Evolutionary conservation across 345 rosid genomes (phyloP), one percentile per base, ranked within the genome.

Genomic region (Populus tremula): DNA sequence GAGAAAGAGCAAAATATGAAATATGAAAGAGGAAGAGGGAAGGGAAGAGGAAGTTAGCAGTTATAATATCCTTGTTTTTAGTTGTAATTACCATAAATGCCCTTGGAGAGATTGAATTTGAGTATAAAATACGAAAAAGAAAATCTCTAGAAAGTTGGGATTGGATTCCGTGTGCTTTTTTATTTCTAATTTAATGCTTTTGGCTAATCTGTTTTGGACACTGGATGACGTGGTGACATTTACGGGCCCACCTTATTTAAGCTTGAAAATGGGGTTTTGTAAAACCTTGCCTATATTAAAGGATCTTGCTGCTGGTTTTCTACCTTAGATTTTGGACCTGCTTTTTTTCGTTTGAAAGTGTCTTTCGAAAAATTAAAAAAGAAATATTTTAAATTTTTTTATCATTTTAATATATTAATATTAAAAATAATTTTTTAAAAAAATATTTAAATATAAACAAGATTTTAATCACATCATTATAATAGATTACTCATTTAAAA

Each of bases 51-150:
- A 36, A 67, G 77, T 11, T 33, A 5, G 13, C 33, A 20, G 5
- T 76, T 35, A 8, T 67, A 29, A 59, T 76, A 27, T 77, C 80
- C 83, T 76, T 43, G n/a, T 2, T 66, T 50, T 71, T 0, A 0
- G 5, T 1, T 1, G 5, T 10, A 71, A 76, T 80, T 76, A 76
- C 61, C 21, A 54, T 9, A 54, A 54, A 54, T 21, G 25, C 61
- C 61, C 25, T 75, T 71, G 16, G 35, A 14, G 2, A 3, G 18
- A 31, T 16, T n/a, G 23, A 31, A 39, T 38, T 38, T 6, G 1
- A 38, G 31, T 50, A 20, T 31, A 27, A 31, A 14, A 8, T 39
- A 21, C 61, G 8, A 9, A 21, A 54, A 49, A 49, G 54, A 49
- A 49, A 49, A 49, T 49, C 54, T 49, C 18, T 49, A 4, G 18